Evolutionary conservation across 768 basidiomycete genomes (phyloP).

Genomic region (Bullera alba): DNA sequence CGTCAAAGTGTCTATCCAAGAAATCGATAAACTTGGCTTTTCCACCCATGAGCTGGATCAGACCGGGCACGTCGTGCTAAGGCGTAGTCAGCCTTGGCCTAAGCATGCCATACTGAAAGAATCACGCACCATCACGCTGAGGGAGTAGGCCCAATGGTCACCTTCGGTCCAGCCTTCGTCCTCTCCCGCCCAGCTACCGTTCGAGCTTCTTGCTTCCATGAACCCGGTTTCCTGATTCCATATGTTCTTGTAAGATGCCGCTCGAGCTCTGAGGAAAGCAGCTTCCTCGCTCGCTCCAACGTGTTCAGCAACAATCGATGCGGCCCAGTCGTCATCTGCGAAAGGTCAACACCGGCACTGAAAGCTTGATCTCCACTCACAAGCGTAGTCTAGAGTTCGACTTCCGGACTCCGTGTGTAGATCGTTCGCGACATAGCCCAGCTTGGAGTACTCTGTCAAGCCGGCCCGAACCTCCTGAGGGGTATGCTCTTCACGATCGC

Average conservation of each 20-base stretch:
- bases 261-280: slow-evolving; percentile 55
- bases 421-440: slow-evolving; percentile 73
- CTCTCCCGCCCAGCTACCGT: slow-evolving; percentile 46
- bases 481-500: slow-evolving; percentile 60
- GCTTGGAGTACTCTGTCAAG: slow-evolving; percentile 58
- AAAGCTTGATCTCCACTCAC: slow-evolving; percentile 47
- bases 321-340: slow-evolving; percentile 70
- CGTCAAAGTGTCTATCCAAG: slow-evolving; percentile 33
- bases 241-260: slow-evolving; percentile 57
- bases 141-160: slow-evolving; percentile 68
- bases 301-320: slow-evolving; percentile 56
- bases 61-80: slow-evolving; percentile 60
- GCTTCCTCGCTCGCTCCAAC: slow-evolving; percentile 55
- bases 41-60: slow-evolving; percentile 62
- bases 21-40: slow-evolving; percentile 60
- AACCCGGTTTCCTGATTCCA: slow-evolving; percentile 68
- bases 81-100: not conserved
- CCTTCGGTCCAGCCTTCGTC: slow-evolving; percentile 76
- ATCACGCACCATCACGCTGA: slow-evolving; percentile 53
- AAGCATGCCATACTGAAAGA: not conserved
- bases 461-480: slow-evolving; percentile 67
- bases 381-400: slow-evolving; percentile 70
- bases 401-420: slow-evolving; percentile 72
- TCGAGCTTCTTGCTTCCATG: slow-evolving; percentile 69
- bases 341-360: not conserved